Evolutionary conservation across 306 rosid genomes (phyloP), one percentile per base, ranked within the genome.

Genomic region (Ziziphus jujuba): DNA sequence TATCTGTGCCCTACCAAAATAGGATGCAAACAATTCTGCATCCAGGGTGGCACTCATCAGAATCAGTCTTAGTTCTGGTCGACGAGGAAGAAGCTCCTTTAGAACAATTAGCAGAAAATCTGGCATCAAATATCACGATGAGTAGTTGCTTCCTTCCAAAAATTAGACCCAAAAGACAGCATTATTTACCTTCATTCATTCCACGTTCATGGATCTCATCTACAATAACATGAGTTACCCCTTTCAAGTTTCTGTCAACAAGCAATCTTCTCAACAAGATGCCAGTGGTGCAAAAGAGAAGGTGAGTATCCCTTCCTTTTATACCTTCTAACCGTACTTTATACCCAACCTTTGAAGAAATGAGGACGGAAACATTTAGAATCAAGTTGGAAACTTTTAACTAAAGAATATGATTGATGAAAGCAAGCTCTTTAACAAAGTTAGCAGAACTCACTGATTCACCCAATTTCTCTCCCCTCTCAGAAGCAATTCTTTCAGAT

Each of bases 171-270:
- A 59, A 11, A 24, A 54, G 50, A 59, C 48, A 78, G 63, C 49
- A 80, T 65, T 56, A 28, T 43, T 72, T 85, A 95, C 99, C 99
- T 87, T 95, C 97, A 78, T 88, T 91, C 92, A 95, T 91, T 76
- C 99, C 99, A 21, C 99, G 97, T 77, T 95, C 99, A 72, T 95
- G 99, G 73, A 95, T 95, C 81, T 95, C 99, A 73, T 95, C 97
- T 66, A 90, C 99, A 81, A 95, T 82, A 69, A 95, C 92, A 84
- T 90, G 97, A 43, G 96, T 88, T 65, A 95, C 81, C 60, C 91
- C 95, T 63, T 84, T 88, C 56, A 95, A 75, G 80, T 79, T 88
- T 85, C 99, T 81, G 77, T 95, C 99, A 65, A 84, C 85, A 16
- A 95, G 84, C 72, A 90, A 84, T 76, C 97, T 90, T 89, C 99